Evolutionary conservation across 2,329 filamentous ascomycete genomes (phyloP), one percentile per base, ranked within the genome.

Genomic region (Trichoderma guizhouense): DNA sequence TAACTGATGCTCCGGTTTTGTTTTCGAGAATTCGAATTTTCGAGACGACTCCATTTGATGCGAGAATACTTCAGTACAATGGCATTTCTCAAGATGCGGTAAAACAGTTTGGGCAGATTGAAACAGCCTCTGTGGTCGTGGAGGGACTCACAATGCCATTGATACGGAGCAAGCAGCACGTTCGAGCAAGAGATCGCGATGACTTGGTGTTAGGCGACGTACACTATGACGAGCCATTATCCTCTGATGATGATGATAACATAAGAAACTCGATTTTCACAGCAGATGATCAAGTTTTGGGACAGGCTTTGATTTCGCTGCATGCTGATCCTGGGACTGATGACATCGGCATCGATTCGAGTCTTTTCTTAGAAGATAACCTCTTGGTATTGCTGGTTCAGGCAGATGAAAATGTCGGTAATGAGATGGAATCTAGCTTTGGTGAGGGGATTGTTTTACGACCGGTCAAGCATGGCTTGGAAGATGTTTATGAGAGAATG

Each of bases 361-460:
- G 14, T 6, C 14, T 18, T n/a, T 36, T 60, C 30, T 24, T 30
- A 3, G 51, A 65, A 24, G 53, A 58, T 5, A 7, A 66, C 18
- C 39, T 57, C 21, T n/a, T 71, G 8, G 18, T 71, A 3, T 34
- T 71, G 34, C 14, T 71, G 28, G 55, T 71, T 12, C 69, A 71
- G 32, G 34, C 36, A 34, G 69, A 63, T 14, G 24, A 60, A 26
- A 32, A 6, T 28, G 14, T 6, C 28, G 53, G 36, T 12, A 26
- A 24, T 6, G 34, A 14, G n/a, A 8, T 8, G n/a, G 34, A 36
- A 18, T 2, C 34, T 11, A 65, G 26, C 11, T 57, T 55, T 34
- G 53, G 14, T 1, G 24, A 60, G 15, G 62, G 36, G 2, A 55
- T 71, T 0, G 24, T 34, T 21, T n/a, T 71, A 6, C 51, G 34